Evolutionary conservation across 2,329 filamentous ascomycete species (phyloP).

Genomic region (Coniochaeta prunicola): DNA sequence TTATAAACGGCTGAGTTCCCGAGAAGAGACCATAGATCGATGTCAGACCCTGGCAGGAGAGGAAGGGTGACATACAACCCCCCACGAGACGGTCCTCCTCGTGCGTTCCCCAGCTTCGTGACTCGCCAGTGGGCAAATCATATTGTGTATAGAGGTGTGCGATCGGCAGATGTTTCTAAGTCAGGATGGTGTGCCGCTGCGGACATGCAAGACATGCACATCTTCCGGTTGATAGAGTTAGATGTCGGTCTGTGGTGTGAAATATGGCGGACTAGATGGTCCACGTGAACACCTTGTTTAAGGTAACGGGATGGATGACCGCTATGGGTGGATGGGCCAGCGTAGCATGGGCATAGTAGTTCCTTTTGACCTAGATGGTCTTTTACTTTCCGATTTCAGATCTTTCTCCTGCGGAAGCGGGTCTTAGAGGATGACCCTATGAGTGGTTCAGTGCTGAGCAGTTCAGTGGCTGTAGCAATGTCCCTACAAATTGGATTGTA

Average conservation of each 20-base stretch:
- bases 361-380: not conserved
- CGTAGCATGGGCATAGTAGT: not conserved
- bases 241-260: not conserved
- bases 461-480: not conserved
- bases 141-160: not conserved
- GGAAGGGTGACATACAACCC: not conserved
- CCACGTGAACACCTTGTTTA: not conserved
- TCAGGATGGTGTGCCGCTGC: not conserved
- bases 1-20: not conserved
- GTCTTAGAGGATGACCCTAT: not conserved
- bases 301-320: not conserved
- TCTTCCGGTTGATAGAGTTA: not conserved
- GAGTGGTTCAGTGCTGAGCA: not conserved
- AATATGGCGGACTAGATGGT: not conserved
- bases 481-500: not conserved
- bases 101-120: not conserved
- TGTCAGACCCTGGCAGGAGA: not conserved
- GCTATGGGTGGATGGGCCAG: not conserved
- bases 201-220: not conserved
- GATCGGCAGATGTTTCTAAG: not conserved
- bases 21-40: not conserved
- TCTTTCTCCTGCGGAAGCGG: not conserved
- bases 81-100: not conserved
- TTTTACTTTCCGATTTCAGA: not conserved
- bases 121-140: not conserved